A percentile compares a stretch with the other conserved stretches of the same genome.
Conservation (phyloP, 2,329 filamentous ascomycete species). For the Epichloe scottii region DNA sequence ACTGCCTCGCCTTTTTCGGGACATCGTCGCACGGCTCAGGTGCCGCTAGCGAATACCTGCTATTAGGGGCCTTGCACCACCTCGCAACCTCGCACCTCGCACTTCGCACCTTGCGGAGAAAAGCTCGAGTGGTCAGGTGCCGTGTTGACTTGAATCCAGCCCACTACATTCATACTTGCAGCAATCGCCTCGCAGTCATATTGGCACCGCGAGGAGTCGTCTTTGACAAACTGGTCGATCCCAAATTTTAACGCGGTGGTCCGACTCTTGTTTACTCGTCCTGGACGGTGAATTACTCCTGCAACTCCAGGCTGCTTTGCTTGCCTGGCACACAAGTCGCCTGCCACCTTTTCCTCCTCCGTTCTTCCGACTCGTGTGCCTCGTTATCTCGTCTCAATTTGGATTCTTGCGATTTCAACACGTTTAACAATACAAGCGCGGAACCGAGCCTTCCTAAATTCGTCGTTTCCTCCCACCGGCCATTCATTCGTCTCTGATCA, state of each 20-base stretch:
- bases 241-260: neutral
- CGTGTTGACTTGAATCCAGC: neutral
- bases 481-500: neutral
- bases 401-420: neutral
- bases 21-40: slow-evolving; percentile 6
- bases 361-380: neutral
- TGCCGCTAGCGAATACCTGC: slow-evolving; percentile 6
- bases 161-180: neutral
- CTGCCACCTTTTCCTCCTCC: slow-evolving; percentile 1
- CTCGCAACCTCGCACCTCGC: neutral
- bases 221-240: neutral
- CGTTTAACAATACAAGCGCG: neutral
- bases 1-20: slow-evolving; percentile 1
- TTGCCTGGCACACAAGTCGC: neutral
- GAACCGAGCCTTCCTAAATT: neutral
- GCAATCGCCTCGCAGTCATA: neutral
- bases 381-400: neutral
- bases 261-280: neutral
- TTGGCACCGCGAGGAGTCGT: neutral
- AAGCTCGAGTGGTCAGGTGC: neutral
- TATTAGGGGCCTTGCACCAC: slow-evolving; percentile 1
- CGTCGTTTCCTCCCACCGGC: neutral
- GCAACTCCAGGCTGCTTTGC: neutral
- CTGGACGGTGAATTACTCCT: neutral
- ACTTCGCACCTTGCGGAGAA: neutral